A percentile compares a stretch with the other conserved stretches of the same genome.
Evolutionary conservation across 257 asterid species (phyloP).

Genomic region (Fraxinus cuspidata): DNA sequence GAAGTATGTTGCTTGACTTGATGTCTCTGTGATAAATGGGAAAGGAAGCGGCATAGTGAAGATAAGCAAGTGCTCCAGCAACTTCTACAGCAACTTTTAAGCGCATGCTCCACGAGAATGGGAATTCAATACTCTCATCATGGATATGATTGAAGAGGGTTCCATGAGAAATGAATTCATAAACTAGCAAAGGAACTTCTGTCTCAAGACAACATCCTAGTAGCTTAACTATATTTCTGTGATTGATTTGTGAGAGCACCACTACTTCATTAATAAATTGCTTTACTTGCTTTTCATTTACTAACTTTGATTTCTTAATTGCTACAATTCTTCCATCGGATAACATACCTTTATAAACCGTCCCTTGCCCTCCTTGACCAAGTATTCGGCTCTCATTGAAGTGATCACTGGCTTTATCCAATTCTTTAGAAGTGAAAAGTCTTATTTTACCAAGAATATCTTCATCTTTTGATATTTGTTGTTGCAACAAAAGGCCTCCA

Average conservation of each 20-base stretch:
- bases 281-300: not conserved
- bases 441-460: too few species aligned
- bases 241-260: slow-evolving; percentile 1
- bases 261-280: slow-evolving; percentile 16
- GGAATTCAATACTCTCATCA: not conserved
- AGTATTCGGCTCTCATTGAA: slow-evolving; percentile 5
- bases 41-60: slow-evolving; percentile 3
- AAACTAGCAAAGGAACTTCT: not conserved
- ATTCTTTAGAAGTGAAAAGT: not conserved
- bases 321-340: slow-evolving; percentile 11
- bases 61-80: slow-evolving; percentile 13
- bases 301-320: slow-evolving; percentile 7
- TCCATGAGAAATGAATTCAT: not conserved
- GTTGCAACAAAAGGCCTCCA: not conserved
- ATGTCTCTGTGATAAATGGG: slow-evolving; percentile 8
- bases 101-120: not conserved
- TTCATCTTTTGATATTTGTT: not conserved
- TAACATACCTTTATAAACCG: slow-evolving; percentile 20
- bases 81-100: not conserved
- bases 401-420: not conserved
- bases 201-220: not conserved
- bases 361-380: slow-evolving; percentile 18
- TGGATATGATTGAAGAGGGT: not conserved
- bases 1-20: slow-evolving; percentile 15
- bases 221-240: slow-evolving; percentile 11